Evolutionary conservation across 108 stramenopile species (phyloP).

Genomic region (Skeletonema menzelii): DNA sequence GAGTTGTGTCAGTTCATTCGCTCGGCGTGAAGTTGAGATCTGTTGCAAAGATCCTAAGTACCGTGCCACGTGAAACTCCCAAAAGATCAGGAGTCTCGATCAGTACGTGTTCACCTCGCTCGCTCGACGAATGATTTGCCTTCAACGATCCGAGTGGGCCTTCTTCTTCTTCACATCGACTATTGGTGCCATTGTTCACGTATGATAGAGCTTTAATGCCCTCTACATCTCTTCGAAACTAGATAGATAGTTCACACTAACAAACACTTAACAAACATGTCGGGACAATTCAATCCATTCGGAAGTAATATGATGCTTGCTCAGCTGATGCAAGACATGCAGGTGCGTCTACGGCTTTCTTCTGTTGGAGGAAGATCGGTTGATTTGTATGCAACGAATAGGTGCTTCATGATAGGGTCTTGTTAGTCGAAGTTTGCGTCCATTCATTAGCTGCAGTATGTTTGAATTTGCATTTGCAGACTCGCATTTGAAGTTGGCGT

Average conservation of each 20-base stretch:
- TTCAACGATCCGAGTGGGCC: background rate
- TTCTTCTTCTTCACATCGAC: background rate
- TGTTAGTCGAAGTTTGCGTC: too few species aligned
- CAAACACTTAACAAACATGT: background rate
- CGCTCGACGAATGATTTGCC: background rate
- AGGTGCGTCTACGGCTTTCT: slow-evolving; percentile 57
- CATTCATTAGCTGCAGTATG: too few species aligned
- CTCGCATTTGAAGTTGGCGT: background rate
- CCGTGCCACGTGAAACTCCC: background rate
- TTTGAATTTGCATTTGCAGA: too few species aligned
- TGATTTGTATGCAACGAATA: background rate
- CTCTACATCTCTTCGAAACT: background rate
- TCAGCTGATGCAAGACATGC: slow-evolving; percentile 86
- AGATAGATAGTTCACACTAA: background rate
- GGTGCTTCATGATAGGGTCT: background rate
- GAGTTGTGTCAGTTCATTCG: background rate
- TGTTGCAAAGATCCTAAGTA: background rate
- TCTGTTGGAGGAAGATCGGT: background rate
- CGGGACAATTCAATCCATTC: slow-evolving; percentile 23
- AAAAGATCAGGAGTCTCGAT: background rate
- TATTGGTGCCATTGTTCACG: too few species aligned
- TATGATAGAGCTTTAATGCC: too few species aligned
- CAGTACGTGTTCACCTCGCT: background rate
- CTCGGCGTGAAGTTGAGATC: background rate
- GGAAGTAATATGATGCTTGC: slow-evolving; percentile 78